A percentile compares a stretch with the other conserved stretches of the same genome.
These are phyloP conservation scores for Nakazawaea holstii DNA, from an alignment of 805 yeast species.

Conservation along the genomic window DNA sequence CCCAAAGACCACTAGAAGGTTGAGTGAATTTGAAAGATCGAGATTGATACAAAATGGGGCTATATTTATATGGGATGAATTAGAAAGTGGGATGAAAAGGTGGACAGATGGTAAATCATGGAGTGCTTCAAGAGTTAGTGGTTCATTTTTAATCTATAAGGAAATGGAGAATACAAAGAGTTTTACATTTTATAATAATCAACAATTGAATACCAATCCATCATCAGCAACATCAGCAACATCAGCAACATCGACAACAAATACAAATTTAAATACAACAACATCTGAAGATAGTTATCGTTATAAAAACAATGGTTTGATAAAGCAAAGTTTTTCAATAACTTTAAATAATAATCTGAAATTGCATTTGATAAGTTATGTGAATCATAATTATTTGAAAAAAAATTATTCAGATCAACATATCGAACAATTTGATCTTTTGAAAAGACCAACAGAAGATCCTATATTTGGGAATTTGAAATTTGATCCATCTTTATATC, in stretches of 20 bases:
- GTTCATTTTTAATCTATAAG: conserved; percentile 55
- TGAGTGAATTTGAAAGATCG: conserved; percentile 48
- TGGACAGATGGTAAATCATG: conserved; percentile 79
- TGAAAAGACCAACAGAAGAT: conserved; percentile 42
- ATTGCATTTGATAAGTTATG: conserved; percentile 58
- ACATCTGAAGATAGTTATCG: conserved; percentile 26
- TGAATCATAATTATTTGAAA: conserved; percentile 14
- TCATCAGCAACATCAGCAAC: not conserved
- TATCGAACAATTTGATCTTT: conserved; percentile 17
- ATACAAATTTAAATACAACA: not conserved
- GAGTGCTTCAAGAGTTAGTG: conserved; percentile 68
- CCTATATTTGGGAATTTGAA: conserved; percentile 24
- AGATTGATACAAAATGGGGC: conserved; percentile 50
- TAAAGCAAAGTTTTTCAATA: conserved; percentile 61
- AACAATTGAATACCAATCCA: not conserved
- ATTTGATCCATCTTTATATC: conserved; percentile 18
- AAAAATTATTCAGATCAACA: conserved; percentile 18
- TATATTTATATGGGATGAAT: conserved; percentile 69
- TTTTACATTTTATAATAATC: conserved; percentile 1
- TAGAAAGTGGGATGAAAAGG: conserved; percentile 63
- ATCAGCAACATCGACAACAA: conserved; percentile 1
- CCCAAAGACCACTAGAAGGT: conserved; percentile 54
- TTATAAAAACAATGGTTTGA: conserved; percentile 47
- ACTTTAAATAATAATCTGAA: conserved; percentile 47
- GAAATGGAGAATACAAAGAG: conserved; percentile 43